Conservation (phyloP, 768 basidiomycete genomes). For the Suillus bovinus region DNA sequence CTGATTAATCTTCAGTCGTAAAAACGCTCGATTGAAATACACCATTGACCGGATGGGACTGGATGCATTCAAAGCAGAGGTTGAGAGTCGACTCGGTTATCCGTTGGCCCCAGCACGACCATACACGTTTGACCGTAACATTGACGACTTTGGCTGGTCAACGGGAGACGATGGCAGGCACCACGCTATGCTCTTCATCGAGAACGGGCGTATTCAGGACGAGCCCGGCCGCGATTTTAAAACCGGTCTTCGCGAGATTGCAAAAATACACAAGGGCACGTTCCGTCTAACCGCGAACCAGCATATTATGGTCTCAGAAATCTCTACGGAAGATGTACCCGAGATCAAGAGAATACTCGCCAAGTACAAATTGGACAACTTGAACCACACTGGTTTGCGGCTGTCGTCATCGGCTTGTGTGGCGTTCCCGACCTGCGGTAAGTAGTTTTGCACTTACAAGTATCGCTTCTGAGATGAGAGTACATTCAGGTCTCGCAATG, state of each 20-base stretch:
- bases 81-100: constrained; percentile 87
- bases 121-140: constrained; percentile 83
- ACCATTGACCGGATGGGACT: constrained; percentile 96
- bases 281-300: constrained; percentile 97
- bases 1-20: constrained; percentile 44
- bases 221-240: constrained; percentile 91
- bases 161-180: constrained; percentile 85
- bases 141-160: constrained; percentile 95
- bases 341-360: constrained; percentile 77
- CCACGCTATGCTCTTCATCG: constrained; percentile 93
- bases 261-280: constrained; percentile 89
- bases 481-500: constrained; percentile 61
- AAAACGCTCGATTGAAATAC: constrained; percentile 93
- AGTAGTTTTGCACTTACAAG: constrained; percentile 13
- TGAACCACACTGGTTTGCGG: constrained; percentile 75
- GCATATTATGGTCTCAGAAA: constrained; percentile 86
- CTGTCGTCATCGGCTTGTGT: constrained; percentile 95
- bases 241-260: constrained; percentile 89
- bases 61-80: constrained; percentile 81
- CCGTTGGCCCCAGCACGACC: constrained; percentile 69
- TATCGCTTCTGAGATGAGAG: constrained; percentile 9
- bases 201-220: constrained; percentile 97
- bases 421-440: constrained; percentile 92
- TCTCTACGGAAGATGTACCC: constrained; percentile 69
- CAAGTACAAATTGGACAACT: constrained; percentile 88